Conservation (phyloP, 2,329 filamentous ascomycete species). For the Nemania diffusa region DNA sequence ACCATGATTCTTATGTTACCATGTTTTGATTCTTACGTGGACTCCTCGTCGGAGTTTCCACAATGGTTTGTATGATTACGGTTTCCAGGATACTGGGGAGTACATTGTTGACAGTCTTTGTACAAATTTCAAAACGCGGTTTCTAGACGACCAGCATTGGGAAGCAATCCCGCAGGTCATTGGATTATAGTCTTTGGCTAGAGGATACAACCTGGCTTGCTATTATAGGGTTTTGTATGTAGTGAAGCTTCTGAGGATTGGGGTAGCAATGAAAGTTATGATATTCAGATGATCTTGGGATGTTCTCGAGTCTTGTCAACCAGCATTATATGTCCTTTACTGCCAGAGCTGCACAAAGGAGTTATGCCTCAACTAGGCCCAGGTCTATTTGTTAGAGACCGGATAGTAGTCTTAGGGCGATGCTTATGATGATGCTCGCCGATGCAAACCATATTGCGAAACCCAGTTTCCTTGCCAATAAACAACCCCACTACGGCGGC, state of each 20-base stretch:
- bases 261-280: constrained; percentile 28
- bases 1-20: constrained; percentile 22
- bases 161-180: constrained; percentile 27
- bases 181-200: constrained; percentile 32
- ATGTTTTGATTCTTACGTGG: constrained; percentile 26
- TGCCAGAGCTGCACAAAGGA: background rate
- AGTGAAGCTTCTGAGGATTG: constrained; percentile 16
- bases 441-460: too few species aligned
- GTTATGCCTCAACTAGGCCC: too few species aligned
- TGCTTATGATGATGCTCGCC: too few species aligned
- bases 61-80: constrained; percentile 24
- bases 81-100: constrained; percentile 30
- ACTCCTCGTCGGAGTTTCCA: constrained; percentile 2
- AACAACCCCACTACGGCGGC: too few species aligned
- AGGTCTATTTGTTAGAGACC: too few species aligned
- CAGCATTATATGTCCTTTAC: background rate
- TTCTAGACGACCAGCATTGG: constrained; percentile 36
- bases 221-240: constrained; percentile 19
- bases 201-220: constrained; percentile 14
- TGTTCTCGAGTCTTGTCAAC: background rate
- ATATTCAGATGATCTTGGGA: constrained; percentile 17
- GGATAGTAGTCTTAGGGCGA: too few species aligned
- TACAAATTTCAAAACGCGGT: constrained; percentile 29
- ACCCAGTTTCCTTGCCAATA: too few species aligned
- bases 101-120: constrained; percentile 28